Evolutionary conservation across 2,329 filamentous ascomycete genomes (phyloP).

Genomic region (Neonectria faginata): DNA sequence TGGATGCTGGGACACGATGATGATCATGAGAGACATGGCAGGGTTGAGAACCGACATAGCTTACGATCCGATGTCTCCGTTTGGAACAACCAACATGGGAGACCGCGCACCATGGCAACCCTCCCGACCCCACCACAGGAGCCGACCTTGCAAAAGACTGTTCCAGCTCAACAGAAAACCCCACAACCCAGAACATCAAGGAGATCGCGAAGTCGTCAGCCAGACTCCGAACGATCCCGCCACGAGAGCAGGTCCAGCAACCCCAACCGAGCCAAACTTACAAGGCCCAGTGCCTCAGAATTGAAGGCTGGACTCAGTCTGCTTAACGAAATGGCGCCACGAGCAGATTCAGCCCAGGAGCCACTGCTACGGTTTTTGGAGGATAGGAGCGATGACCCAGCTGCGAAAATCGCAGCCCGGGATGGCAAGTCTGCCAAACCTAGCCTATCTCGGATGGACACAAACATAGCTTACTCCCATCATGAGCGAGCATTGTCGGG

Average conservation of each 20-base stretch:
- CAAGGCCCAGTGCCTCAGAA: constrained; percentile 3
- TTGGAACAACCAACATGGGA: constrained; percentile 37
- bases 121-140: constrained; percentile 23
- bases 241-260: constrained; percentile 7
- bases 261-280: not conserved
- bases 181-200: constrained; percentile 3
- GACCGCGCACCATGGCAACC: constrained; percentile 17
- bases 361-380: not conserved
- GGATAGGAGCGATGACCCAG: not conserved
- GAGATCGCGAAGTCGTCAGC: constrained; percentile 12
- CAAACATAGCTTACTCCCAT: not conserved
- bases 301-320: constrained; percentile 1
- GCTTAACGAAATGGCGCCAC: constrained; percentile 13
- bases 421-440: constrained; percentile 5
- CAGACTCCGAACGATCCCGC: constrained; percentile 4
- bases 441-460: not conserved
- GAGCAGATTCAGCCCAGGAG: constrained; percentile 9
- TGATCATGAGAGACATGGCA: constrained; percentile 12
- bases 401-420: not conserved
- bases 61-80: constrained; percentile 40
- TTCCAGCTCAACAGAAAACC: not conserved
- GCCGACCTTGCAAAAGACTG: not conserved
- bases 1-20: constrained; percentile 8
- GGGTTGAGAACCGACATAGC: constrained; percentile 30
- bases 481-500: constrained; percentile 18